phyloP scores from a whole-genome alignment of 139 green algal species.

The Spirogloea muscicola region DNA sequence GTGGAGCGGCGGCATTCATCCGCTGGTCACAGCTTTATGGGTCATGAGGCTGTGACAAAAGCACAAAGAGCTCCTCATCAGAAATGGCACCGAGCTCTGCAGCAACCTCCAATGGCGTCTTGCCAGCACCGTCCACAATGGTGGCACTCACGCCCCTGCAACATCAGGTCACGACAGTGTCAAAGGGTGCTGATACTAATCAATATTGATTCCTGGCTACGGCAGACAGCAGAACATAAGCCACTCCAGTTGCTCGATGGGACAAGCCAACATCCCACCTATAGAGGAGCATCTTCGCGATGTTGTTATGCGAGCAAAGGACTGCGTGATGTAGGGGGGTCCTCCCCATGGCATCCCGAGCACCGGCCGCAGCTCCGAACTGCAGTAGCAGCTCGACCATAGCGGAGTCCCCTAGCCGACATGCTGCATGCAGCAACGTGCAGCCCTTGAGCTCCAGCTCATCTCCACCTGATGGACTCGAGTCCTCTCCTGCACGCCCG shows the following conservation, averaged over 20 bases:
- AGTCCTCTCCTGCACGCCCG: neutral
- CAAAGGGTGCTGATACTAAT: neutral
- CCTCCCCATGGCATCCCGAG: constrained; percentile 18
- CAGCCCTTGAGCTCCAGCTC: constrained; percentile 17
- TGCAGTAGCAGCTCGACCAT: constrained; percentile 38
- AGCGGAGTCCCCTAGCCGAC: constrained; percentile 10
- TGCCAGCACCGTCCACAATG: neutral
- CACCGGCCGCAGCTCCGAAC: constrained; percentile 29
- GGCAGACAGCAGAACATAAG: neutral
- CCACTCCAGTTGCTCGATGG: too few species aligned
- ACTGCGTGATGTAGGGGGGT: constrained; percentile 22
- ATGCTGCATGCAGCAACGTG: constrained; percentile 26
- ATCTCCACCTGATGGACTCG: neutral
- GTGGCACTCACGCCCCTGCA: constrained; percentile 1
- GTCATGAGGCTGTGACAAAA: constrained; percentile 1
- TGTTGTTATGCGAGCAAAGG: neutral
- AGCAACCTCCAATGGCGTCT: neutral
- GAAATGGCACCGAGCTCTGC: neutral
- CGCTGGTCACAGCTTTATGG: too few species aligned
- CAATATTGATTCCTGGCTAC: neutral
- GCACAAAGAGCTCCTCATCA: neutral
- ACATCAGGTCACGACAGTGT: neutral
- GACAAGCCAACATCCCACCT: constrained; percentile 9
- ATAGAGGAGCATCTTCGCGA: constrained; percentile 2
- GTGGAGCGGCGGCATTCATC: too few species aligned